Evolutionary conservation across 768 basidiomycete species (phyloP).

Genomic region (Calocera viscosa): DNA sequence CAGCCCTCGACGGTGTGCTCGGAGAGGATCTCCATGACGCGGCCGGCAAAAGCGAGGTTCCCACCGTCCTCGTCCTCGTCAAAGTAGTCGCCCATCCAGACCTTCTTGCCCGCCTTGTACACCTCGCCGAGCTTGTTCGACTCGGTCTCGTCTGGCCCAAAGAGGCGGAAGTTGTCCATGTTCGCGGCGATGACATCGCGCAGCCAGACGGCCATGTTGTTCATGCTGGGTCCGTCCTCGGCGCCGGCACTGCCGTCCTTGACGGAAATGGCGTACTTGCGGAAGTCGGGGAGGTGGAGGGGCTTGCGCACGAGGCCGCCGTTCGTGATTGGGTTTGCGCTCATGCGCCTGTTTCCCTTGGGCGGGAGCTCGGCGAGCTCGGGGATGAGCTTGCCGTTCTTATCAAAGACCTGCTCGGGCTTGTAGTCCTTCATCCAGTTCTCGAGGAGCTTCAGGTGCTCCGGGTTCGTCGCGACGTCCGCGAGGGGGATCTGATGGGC

Average conservation of each 20-base stretch:
- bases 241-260: conserved; percentile 50
- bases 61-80: conserved; percentile 2
- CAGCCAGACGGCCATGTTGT: conserved; percentile 27
- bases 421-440: conserved; percentile 64
- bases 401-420: conserved; percentile 52
- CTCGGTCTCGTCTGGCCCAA: conserved; percentile 79
- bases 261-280: conserved; percentile 62
- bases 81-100: conserved; percentile 6
- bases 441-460: conserved; percentile 52
- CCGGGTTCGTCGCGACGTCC: conserved; percentile 46
- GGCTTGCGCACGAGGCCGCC: conserved; percentile 37
- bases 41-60: conserved; percentile 40
- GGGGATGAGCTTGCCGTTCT: conserved; percentile 39
- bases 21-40: conserved; percentile 77
- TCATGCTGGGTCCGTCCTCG: conserved; percentile 15
- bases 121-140: conserved; percentile 82
- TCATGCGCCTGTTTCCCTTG: conserved; percentile 23
- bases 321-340: conserved; percentile 23
- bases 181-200: conserved; percentile 44
- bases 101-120: conserved; percentile 33
- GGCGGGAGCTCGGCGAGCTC: conserved; percentile 54
- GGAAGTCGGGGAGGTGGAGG: conserved; percentile 57
- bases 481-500: conserved; percentile 86
- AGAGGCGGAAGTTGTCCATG: conserved; percentile 68
- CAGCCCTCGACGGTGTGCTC: conserved; percentile 84